Base-by-base conservation (phyloP, 2,329 filamentous ascomycete species). In the Pseudohalonectria lignicola region DNA sequence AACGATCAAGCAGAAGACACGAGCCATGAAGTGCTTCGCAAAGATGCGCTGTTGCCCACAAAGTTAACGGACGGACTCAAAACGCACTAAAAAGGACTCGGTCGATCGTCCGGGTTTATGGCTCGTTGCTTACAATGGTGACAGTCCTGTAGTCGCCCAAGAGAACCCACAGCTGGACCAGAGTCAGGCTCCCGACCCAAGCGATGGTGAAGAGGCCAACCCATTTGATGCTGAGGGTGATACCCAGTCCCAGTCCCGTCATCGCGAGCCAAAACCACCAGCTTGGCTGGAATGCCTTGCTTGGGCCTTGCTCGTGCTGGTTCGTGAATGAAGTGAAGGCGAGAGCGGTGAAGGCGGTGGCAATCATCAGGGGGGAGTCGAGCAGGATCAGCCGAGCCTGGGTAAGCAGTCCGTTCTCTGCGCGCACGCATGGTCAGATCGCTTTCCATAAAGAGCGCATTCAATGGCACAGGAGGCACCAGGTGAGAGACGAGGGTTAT, bases 181-280 rank as follows among this genome's bases (percentile, higher is more conserved):
- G 61, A 28, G 92, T 98, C 63, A 98, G 74, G 60, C 73, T 77
- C 45, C 92, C 92, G 48, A 98, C 86, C 92, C 92, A 98, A 35
- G 90, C 92, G 59, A 95, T 95, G 45, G 92, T 98, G 69, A 98
- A 96, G 37, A 98, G 71, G 36, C 92, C 92, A 54, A 98, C 92
- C 92, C 92, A 98, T 68, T 98, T 98, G 53, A 96, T 88, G 64
- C 90, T 96, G 44, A 81, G 76, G 7, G 92, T 96, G 36, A 90
- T 81, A 45, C 92, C 92, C 36, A 98, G 70, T 28, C 82, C 84
- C 31, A 98, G 65, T 50, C 92, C 92, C 32, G 85, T 93, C 56
- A 86, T 78, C 41, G 74, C 71, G 39, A 98, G 74, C 90, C 92
- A 98, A 66, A 96, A 95, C 92, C 92, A 98, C 92, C 92, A 98